These are phyloP conservation scores for Sutorius eximius DNA, from an alignment of 1,284 basidiomycete species.

Conservation along the genomic window DNA sequence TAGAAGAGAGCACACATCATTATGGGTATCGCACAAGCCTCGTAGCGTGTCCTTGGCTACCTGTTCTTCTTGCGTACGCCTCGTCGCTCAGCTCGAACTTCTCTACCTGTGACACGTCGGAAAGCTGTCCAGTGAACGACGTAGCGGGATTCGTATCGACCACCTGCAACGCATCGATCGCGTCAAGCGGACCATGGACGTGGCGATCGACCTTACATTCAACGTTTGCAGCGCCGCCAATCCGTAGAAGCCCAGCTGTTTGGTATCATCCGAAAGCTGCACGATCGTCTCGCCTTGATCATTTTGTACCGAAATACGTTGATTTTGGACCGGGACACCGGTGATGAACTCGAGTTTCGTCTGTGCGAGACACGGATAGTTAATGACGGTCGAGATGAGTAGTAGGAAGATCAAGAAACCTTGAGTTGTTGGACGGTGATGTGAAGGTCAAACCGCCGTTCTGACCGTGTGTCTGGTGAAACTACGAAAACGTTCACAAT, in stretches of 20 bases:
- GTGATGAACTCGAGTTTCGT: slow-evolving; percentile 87
- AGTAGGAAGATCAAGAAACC: slow-evolving; percentile 36
- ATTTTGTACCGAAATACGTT: slow-evolving; percentile 65
- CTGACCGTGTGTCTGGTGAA: slow-evolving; percentile 87
- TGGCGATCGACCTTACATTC: slow-evolving; percentile 50
- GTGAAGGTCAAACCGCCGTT: slow-evolving; percentile 76
- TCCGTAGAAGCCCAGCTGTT: slow-evolving; percentile 73
- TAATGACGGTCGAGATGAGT: too few species aligned
- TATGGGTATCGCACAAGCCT: neutral
- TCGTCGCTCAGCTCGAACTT: slow-evolving; percentile 89
- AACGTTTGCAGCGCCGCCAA: slow-evolving; percentile 69
- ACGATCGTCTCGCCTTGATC: slow-evolving; percentile 57
- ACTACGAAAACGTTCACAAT: slow-evolving; percentile 72
- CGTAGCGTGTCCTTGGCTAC: slow-evolving; percentile 40
- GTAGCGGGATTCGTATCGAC: slow-evolving; percentile 74
- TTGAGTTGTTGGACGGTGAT: slow-evolving; percentile 78
- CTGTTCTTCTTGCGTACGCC: slow-evolving; percentile 79
- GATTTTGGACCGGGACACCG: slow-evolving; percentile 79
- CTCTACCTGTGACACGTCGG: slow-evolving; percentile 84
- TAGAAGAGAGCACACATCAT: slow-evolving; percentile 30
- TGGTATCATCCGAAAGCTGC: slow-evolving; percentile 63
- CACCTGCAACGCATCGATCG: slow-evolving; percentile 50
- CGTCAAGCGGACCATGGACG: neutral
- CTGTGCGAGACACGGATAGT: slow-evolving; percentile 41
- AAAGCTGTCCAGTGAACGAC: slow-evolving; percentile 76